Evolutionary conservation across 1,139 yeast genomes (phyloP).

Genomic region (Diutina sp.): DNA sequence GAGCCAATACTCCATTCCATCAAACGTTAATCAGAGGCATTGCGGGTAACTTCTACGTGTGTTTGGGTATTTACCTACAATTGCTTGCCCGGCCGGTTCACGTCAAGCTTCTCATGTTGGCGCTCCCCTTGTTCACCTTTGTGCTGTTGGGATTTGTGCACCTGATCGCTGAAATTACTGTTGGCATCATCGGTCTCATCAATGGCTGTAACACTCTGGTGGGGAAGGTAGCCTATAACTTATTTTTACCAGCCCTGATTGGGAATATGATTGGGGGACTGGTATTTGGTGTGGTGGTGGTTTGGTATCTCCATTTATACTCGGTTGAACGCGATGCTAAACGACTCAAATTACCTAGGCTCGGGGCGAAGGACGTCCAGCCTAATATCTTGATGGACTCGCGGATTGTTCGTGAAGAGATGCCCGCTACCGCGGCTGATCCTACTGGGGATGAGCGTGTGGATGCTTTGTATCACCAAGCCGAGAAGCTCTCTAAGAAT

Average conservation of each 20-base stretch:
- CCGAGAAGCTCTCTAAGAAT: background rate
- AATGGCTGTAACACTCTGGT: conserved; percentile 52
- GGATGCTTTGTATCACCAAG: background rate
- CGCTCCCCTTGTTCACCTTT: conserved; percentile 59
- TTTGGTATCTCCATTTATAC: conserved; percentile 57
- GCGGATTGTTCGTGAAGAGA: conserved; percentile 44
- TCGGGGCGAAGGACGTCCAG: conserved; percentile 65
- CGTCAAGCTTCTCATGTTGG: conserved; percentile 54
- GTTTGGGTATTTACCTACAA: conserved; percentile 63
- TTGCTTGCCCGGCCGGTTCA: conserved; percentile 72
- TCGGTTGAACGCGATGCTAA: conserved; percentile 60
- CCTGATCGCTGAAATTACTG: conserved; percentile 69
- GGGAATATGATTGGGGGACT: conserved; percentile 68
- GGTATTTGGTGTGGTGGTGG: conserved; percentile 45
- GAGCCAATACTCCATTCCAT: conserved; percentile 36
- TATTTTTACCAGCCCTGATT: conserved; percentile 50
- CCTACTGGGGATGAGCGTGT: conserved; percentile 1
- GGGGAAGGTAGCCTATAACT: conserved; percentile 58
- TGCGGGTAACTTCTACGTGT: conserved; percentile 68
- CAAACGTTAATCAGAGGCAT: conserved; percentile 52
- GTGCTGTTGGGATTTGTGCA: conserved; percentile 68
- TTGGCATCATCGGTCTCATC: conserved; percentile 51
- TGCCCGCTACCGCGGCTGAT: background rate
- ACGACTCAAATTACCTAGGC: conserved; percentile 45
- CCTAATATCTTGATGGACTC: conserved; percentile 68